Evolutionary conservation across 1,284 basidiomycete genomes (phyloP).

Genomic region (Trametes versicolor): DNA sequence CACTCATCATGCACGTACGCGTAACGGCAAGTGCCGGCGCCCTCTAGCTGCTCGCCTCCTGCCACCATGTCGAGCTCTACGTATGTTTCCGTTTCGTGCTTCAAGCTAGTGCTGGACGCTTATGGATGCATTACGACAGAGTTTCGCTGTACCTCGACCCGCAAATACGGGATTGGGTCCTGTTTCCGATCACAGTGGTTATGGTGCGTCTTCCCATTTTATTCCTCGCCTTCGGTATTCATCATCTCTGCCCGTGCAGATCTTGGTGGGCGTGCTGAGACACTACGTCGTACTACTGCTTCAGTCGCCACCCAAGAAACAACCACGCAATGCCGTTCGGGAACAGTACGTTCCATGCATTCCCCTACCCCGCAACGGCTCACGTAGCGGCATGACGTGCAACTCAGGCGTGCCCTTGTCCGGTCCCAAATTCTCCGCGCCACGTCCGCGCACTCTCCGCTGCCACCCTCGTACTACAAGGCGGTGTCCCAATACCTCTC

Average conservation of each 20-base stretch:
- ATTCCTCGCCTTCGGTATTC: conserved; percentile 1
- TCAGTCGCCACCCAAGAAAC: conserved; percentile 87
- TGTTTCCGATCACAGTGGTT: conserved; percentile 97
- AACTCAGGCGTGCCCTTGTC: conserved; percentile 80
- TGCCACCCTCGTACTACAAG: conserved; percentile 79
- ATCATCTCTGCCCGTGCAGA: conserved; percentile 54
- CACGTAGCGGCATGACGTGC: conserved; percentile 9
- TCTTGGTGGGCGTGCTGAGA: conserved; percentile 92
- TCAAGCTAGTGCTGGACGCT: not conserved
- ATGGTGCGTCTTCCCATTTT: conserved; percentile 76
- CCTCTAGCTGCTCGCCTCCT: conserved; percentile 22
- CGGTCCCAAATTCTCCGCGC: conserved; percentile 87
- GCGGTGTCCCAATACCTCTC: conserved; percentile 80
- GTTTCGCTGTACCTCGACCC: conserved; percentile 90
- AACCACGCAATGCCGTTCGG: conserved; percentile 80
- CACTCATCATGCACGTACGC: not conserved
- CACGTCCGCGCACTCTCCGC: conserved; percentile 81
- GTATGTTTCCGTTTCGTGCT: conserved; percentile 32
- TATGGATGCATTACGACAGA: conserved; percentile 47
- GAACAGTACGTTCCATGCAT: conserved; percentile 82
- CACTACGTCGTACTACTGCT: conserved; percentile 94
- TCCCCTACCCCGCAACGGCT: conserved; percentile 11
- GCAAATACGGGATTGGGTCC: conserved; percentile 93
- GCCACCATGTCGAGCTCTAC: conserved; percentile 44
- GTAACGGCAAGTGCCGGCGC: conserved; percentile 11